phyloP scores from a whole-genome alignment of 257 asterid species.

The Plectranthus barbatus region DNA sequence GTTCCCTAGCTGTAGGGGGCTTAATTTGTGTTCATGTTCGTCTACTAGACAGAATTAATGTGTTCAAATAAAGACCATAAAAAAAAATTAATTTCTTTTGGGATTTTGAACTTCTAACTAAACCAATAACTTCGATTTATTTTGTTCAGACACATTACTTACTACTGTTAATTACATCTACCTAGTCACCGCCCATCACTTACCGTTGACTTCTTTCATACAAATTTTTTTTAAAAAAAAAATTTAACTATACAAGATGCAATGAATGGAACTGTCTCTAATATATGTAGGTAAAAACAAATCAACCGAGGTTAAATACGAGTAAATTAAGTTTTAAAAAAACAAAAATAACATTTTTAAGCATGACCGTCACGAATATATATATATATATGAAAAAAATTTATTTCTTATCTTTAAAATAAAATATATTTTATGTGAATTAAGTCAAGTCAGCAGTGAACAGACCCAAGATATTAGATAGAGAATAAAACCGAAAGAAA shows the following conservation, averaged over 20 bases:
- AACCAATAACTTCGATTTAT: conserved; percentile 3
- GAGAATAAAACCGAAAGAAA: too few species aligned
- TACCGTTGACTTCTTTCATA: conserved; percentile 27
- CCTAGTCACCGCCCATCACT: conserved; percentile 8
- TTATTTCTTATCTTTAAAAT: too few species aligned
- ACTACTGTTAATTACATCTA: conserved; percentile 10
- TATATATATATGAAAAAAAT: too few species aligned
- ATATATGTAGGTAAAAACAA: background rate
- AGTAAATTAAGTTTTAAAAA: too few species aligned
- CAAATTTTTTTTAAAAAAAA: too few species aligned
- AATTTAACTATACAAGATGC: background rate
- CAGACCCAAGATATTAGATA: too few species aligned
- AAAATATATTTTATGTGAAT: too few species aligned
- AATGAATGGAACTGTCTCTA: conserved; percentile 21
- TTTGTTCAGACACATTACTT: background rate
- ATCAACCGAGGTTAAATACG: too few species aligned
- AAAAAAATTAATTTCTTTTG: conserved; percentile 13
- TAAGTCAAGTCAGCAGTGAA: too few species aligned
- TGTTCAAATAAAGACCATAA: conserved; percentile 2
- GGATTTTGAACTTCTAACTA: conserved; percentile 15
- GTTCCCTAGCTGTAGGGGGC: conserved; percentile 1
- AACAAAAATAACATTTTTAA: too few species aligned
- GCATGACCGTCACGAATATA: too few species aligned
- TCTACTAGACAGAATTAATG: conserved; percentile 13
- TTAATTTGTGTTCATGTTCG: background rate